These are phyloP conservation scores for Adansonia rubrostipa DNA, from an alignment of 441 rosid species.

Conservation along the genomic window DNA sequence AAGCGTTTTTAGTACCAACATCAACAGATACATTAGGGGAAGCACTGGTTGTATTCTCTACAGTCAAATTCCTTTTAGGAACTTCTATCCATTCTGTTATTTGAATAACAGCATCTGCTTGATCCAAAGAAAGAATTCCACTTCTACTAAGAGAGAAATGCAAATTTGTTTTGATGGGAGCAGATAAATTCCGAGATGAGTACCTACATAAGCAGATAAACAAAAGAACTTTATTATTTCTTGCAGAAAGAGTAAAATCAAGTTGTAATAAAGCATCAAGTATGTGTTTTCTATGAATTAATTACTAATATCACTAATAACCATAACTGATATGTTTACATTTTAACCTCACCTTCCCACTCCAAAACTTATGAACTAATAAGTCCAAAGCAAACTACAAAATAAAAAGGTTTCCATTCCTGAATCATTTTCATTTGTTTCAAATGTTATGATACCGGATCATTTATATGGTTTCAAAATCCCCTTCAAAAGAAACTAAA, in stretches of 20 bases:
- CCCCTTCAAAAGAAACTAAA: slow-evolving; percentile 18
- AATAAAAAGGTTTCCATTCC: not conserved
- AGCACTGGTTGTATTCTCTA: slow-evolving; percentile 64
- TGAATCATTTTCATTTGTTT: slow-evolving; percentile 12
- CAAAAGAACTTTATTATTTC: slow-evolving; percentile 11
- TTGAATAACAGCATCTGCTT: slow-evolving; percentile 94
- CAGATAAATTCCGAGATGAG: slow-evolving; percentile 84
- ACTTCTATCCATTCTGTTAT: slow-evolving; percentile 97
- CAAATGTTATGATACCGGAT: not conserved
- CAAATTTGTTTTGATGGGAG: slow-evolving; percentile 92
- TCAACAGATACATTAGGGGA: slow-evolving; percentile 58
- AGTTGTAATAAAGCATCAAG: not conserved
- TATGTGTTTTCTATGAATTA: slow-evolving; percentile 1
- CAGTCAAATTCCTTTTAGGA: slow-evolving; percentile 71
- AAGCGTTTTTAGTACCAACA: slow-evolving; percentile 46
- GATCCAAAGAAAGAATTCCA: slow-evolving; percentile 87
- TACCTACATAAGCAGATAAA: slow-evolving; percentile 51
- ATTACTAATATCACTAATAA: not conserved
- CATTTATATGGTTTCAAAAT: not conserved
- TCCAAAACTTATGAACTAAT: slow-evolving; percentile 2
- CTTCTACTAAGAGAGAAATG: slow-evolving; percentile 96
- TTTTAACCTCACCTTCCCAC: not conserved
- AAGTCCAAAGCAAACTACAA: not conserved
- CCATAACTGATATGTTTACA: not conserved
- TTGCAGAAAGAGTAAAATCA: slow-evolving; percentile 13